phyloP scores from a whole-genome alignment of 73 alveolate species.

The Diophrys appendiculata region DNA sequence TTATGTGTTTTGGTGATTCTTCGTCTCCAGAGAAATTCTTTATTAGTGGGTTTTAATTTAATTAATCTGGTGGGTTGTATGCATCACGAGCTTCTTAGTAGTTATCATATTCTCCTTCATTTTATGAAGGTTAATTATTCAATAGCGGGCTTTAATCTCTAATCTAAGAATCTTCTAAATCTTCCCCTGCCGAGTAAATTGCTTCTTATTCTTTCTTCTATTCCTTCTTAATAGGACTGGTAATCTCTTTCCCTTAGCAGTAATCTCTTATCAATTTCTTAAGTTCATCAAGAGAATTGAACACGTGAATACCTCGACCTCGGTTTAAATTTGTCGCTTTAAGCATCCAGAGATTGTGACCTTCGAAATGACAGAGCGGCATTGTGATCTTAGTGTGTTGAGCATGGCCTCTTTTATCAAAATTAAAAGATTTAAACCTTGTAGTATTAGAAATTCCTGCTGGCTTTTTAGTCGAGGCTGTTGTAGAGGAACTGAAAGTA shows the following conservation, averaged over 20 bases:
- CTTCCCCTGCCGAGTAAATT: too few species aligned
- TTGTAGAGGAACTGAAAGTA: neutral
- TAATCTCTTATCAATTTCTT: conserved; percentile 47
- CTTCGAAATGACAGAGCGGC: conserved; percentile 22
- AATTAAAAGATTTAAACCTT: conserved; percentile 15
- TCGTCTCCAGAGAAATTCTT: neutral
- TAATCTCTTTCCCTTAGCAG: conserved; percentile 15
- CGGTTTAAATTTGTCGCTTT: conserved; percentile 76
- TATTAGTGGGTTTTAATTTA: neutral
- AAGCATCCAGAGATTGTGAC: conserved; percentile 72
- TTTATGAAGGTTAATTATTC: neutral
- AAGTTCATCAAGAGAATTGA: conserved; percentile 60
- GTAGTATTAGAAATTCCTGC: conserved; percentile 7
- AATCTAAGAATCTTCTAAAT: neutral
- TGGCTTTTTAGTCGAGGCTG: neutral
- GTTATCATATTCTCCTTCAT: neutral
- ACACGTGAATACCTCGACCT: conserved; percentile 79
- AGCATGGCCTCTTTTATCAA: conserved; percentile 18
- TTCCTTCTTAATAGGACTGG: neutral
- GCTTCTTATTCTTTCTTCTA: too few species aligned
- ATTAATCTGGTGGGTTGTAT: neutral
- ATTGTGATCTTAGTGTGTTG: conserved; percentile 1
- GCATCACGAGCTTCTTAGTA: neutral
- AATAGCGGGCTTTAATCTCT: neutral
- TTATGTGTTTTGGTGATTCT: conserved; percentile 5